These are phyloP conservation scores for Cryptococcus depauperatus DNA, from an alignment of 1,284 basidiomycete genomes.

Conservation along the genomic window DNA sequence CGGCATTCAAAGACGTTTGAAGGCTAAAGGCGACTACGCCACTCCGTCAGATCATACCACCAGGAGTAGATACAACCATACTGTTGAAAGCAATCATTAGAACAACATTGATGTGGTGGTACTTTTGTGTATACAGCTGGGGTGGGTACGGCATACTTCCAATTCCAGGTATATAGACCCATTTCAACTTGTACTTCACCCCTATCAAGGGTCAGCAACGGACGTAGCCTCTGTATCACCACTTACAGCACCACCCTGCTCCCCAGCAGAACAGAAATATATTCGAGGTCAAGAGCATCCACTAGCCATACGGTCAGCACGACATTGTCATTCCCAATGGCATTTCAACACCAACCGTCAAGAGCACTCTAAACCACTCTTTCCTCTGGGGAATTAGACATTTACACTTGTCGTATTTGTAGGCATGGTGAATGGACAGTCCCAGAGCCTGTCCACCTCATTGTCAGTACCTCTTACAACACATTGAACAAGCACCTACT, in stretches of 20 bases:
- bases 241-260: conserved; percentile 17
- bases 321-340: not conserved
- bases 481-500: not conserved
- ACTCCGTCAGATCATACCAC: not conserved
- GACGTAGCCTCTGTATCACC: not conserved
- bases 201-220: conserved; percentile 2
- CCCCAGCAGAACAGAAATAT: conserved; percentile 17
- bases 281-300: conserved; percentile 19
- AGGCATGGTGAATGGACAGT: conserved; percentile 20
- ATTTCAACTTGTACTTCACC: conserved; percentile 24
- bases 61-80: conserved; percentile 4
- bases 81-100: conserved; percentile 17
- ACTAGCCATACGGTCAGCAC: conserved; percentile 8
- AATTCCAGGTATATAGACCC: conserved; percentile 12
- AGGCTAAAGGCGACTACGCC: conserved; percentile 17
- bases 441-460: conserved; percentile 20
- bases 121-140: conserved; percentile 14
- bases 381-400: conserved; percentile 25
- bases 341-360: conserved; percentile 20
- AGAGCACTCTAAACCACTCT: conserved; percentile 27
- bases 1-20: conserved; percentile 25
- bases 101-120: conserved; percentile 9
- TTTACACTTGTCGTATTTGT: conserved; percentile 23
- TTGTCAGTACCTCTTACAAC: no score
- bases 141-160: conserved; percentile 19